Evolutionary conservation across 805 yeast species (phyloP).

Genomic region (Metschnikowia cubensis): DNA sequence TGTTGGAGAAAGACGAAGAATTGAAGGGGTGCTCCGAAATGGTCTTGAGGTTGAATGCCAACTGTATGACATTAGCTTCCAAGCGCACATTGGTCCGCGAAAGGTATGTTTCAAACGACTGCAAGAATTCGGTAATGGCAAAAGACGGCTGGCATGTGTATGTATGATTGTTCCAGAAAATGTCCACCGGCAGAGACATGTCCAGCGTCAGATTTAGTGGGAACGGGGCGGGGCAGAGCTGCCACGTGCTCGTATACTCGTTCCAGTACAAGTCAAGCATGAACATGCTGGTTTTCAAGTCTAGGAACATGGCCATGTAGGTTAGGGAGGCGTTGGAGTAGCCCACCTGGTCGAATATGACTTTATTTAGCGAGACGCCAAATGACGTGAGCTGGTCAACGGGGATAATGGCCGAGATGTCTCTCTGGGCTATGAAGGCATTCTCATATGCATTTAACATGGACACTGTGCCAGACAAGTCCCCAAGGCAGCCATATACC

Average conservation of each 20-base stretch:
- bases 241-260: slow-evolving; percentile 44
- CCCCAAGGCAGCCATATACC: not conserved
- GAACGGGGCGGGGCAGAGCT: slow-evolving; percentile 49
- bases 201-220: slow-evolving; percentile 25
- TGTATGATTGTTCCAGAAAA: slow-evolving; percentile 26
- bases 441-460: slow-evolving; percentile 9
- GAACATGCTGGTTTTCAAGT: slow-evolving; percentile 14
- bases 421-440: slow-evolving; percentile 34
- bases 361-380: slow-evolving; percentile 30
- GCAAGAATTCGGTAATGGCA: slow-evolving; percentile 23
- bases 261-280: slow-evolving; percentile 52
- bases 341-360: slow-evolving; percentile 29
- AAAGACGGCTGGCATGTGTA: slow-evolving; percentile 30
- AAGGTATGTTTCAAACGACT: slow-evolving; percentile 18
- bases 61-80: slow-evolving; percentile 30
- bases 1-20: not conserved
- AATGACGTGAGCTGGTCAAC: slow-evolving; percentile 30
- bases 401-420: slow-evolving; percentile 27
- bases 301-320: slow-evolving; percentile 11
- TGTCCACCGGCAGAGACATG: slow-evolving; percentile 6
- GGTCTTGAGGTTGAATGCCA: slow-evolving; percentile 26
- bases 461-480: not conserved
- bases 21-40: slow-evolving; percentile 21
- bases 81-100: slow-evolving; percentile 28
- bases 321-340: slow-evolving; percentile 18